Base-by-base conservation (phyloP, 306 rosid genomes). In the Arachis hypogaea region DNA sequence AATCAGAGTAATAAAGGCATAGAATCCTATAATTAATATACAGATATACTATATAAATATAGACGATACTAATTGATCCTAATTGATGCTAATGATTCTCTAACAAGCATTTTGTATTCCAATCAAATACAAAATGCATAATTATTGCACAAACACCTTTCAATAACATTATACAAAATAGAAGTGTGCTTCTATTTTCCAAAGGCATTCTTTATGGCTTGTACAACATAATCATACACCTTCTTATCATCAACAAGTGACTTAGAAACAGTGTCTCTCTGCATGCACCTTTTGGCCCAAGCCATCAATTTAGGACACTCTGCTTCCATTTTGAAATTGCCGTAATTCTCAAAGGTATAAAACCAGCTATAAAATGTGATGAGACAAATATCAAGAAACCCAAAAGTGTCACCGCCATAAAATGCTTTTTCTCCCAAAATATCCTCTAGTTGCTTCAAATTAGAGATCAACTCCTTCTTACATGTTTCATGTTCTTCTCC, bases 271-370 rank as follows among this genome's bases (percentile, higher is more conserved):
- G 76, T 56, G 46, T 85, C 79, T 40, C 54, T 79, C 38, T 79
- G 54, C 62, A 79, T 33, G 71, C 90, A 81, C 59, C 84, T 85
- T 51, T 49, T 83, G 4, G 38, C 84, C 91, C 93, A 86, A 42
- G 50, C 67, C 9, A 84, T 5, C 1, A 86, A 59, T 71, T 82
- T 81, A 59, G 90, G 93, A 46, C 85, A 81, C 82, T 71, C 84
- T 6, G 58, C 61, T 61, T 83, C 88, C 46, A 82, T 65, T 55
- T 76, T 85, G 67, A 85, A 85, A 22, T 82, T 75, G 0, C 78
- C 90, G 50, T 47, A 75, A 0, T 60, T 57, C 58, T 83, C 87
- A 58, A n/a, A 83, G 6, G 81, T 11, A 44, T 79, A 72, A 33
- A 88, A 85, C 92, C 88, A 83, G 14, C 67, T 6, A 0, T 76